Conservation (phyloP, 306 rosid genomes). For the Gillenia trifoliata region DNA sequence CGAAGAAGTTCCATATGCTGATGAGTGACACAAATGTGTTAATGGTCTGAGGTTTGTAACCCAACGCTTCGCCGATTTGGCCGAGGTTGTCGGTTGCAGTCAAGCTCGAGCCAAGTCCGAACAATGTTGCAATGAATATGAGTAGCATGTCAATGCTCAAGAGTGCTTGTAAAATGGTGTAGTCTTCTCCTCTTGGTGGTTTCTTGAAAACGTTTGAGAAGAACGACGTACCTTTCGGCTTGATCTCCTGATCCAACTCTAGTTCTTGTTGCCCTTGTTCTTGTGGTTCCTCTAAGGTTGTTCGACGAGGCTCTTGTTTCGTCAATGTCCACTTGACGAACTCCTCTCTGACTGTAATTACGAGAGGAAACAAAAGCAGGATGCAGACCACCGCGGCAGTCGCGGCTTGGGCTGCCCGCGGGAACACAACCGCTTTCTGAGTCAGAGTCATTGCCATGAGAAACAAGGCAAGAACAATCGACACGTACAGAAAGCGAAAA, state of each 20-base stretch:
- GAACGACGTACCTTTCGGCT: constrained; percentile 5
- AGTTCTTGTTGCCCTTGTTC: no score
- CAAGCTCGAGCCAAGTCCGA: constrained; percentile 29
- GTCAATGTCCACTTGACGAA: constrained; percentile 8
- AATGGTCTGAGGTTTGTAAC: constrained; percentile 2
- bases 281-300: not conserved
- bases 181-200: constrained; percentile 34
- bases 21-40: constrained; percentile 18
- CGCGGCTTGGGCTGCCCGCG: not conserved
- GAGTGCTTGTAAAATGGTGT: constrained; percentile 28
- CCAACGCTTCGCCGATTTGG: constrained; percentile 9
- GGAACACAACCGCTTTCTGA: constrained; percentile 1
- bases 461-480: constrained; percentile 30
- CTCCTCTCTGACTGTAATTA: constrained; percentile 16
- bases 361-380: constrained; percentile 28
- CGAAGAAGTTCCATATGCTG: constrained; percentile 26
- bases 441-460: constrained; percentile 25
- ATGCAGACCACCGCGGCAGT: constrained; percentile 13
- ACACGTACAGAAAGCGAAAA: constrained; percentile 25
- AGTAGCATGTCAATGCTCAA: constrained; percentile 34
- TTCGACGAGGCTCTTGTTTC: not conserved
- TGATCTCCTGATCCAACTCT: not conserved
- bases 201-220: constrained; percentile 16
- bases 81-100: constrained; percentile 29
- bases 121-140: constrained; percentile 12